Conservation (phyloP, 306 rosid genomes). For the Biancaea sappan region DNA sequence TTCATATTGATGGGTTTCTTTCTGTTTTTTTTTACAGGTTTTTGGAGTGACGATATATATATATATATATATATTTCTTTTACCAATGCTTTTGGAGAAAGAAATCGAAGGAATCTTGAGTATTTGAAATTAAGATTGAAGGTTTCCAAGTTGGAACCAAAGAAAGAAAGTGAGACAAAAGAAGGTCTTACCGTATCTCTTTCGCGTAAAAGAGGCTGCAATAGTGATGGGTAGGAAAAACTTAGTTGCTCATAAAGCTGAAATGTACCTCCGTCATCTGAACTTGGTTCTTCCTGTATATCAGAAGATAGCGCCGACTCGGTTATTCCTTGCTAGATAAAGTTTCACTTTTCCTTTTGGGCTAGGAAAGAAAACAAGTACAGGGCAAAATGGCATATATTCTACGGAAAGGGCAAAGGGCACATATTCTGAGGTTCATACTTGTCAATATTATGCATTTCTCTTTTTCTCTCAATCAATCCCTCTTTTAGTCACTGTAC, state of each 20-base stretch:
- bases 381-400: constrained; percentile 1
- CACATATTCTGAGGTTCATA: constrained; percentile 8
- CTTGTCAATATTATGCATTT: neutral
- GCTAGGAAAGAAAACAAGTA: neutral
- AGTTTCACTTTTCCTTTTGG: neutral
- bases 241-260: constrained; percentile 84
- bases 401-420: constrained; percentile 1
- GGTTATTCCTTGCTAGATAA: neutral
- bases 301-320: neutral
- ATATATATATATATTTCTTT: too few relatives aligned
- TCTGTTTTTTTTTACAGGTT: too few relatives aligned
- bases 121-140: neutral
- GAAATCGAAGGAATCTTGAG: neutral
- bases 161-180: neutral
- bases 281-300: constrained; percentile 63
- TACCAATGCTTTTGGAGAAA: neutral
- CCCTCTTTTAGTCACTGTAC: neutral
- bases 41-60: too few relatives aligned
- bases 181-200: constrained; percentile 69
- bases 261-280: constrained; percentile 55
- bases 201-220: constrained; percentile 89
- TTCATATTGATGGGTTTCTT: too few relatives aligned
- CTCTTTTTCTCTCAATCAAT: constrained; percentile 5
- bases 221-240: constrained; percentile 73
- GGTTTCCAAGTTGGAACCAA: neutral